These are phyloP conservation scores for Lathyrus oleraceus DNA, from an alignment of 306 rosid species.

Conservation along the genomic window DNA sequence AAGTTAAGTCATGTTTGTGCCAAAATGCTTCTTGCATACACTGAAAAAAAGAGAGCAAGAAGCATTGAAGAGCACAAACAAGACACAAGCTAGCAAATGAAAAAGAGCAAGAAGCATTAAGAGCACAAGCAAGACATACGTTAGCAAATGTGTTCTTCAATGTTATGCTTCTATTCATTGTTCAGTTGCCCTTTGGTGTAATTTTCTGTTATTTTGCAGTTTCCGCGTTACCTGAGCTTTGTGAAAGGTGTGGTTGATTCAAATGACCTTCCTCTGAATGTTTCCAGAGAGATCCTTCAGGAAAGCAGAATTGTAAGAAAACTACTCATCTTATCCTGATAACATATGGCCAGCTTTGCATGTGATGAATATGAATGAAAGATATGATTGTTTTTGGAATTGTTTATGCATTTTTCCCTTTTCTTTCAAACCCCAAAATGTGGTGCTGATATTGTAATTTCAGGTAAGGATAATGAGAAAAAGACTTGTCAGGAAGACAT, in stretches of 20 bases:
- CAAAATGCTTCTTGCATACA: slow-evolving; percentile 1
- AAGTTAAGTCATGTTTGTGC: not conserved
- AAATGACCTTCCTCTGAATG: slow-evolving; percentile 92
- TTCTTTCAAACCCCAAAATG: not conserved
- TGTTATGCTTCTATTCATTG: slow-evolving; percentile 14
- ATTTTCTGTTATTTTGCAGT: slow-evolving; percentile 54
- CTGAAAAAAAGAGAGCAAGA: not conserved
- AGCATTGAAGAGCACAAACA: not conserved
- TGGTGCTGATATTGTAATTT: slow-evolving; percentile 22
- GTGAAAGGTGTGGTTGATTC: slow-evolving; percentile 98
- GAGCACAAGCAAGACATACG: not conserved
- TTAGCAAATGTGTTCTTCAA: not conserved
- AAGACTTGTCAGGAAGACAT: slow-evolving; percentile 93
- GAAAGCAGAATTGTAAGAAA: slow-evolving; percentile 95
- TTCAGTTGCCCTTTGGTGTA: not conserved
- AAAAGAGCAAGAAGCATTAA: slow-evolving; percentile 1
- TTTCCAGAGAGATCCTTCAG: slow-evolving; percentile 97
- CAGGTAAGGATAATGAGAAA: slow-evolving; percentile 99
- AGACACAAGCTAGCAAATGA: not conserved
- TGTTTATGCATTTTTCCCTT: slow-evolving; percentile 1
- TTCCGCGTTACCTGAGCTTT: slow-evolving; percentile 94
- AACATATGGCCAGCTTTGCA: not conserved
- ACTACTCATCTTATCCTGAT: not conserved
- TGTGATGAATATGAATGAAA: slow-evolving; percentile 8
- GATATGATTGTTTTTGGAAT: not conserved